phyloP scores from a whole-genome alignment of 1,139 yeast species.

The Hyphopichia pseudoburtonii region DNA sequence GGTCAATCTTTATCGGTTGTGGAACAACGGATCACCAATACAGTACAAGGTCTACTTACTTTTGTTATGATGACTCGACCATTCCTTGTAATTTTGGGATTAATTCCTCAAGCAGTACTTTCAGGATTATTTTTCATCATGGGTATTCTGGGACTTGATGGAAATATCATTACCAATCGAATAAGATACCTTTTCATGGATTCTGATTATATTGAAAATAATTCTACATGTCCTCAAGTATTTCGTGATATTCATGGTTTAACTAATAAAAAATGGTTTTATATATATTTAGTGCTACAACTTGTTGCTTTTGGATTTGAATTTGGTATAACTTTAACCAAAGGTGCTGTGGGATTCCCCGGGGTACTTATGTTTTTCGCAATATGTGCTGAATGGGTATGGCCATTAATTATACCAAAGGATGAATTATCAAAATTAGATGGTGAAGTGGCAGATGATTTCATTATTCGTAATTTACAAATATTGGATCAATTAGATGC shows the following conservation, averaged over 20 bases:
- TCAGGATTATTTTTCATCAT: constrained; percentile 91
- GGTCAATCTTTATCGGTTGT: constrained; percentile 61
- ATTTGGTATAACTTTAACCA: constrained; percentile 81
- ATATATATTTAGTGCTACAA: constrained; percentile 57
- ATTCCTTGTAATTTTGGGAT: constrained; percentile 70
- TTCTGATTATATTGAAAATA: constrained; percentile 35
- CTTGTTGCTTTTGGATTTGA: constrained; percentile 74
- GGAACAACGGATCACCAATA: constrained; percentile 85
- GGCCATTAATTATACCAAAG: constrained; percentile 63
- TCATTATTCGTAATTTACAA: constrained; percentile 9
- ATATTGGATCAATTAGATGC: constrained; percentile 5
- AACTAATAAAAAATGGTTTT: constrained; percentile 49
- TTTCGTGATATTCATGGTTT: constrained; percentile 33
- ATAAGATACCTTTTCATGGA: constrained; percentile 70
- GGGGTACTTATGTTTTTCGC: constrained; percentile 64
- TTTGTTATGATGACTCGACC: constrained; percentile 91
- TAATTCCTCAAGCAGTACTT: constrained; percentile 91
- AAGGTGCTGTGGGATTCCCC: constrained; percentile 95
- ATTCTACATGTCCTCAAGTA: constrained; percentile 35
- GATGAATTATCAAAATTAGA: constrained; percentile 67
- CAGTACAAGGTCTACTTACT: constrained; percentile 79
- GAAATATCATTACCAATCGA: constrained; percentile 62
- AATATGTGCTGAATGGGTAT: constrained; percentile 64
- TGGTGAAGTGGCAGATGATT: constrained; percentile 67
- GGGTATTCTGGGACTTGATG: constrained; percentile 81